A percentile compares a stretch with the other conserved stretches of the same genome.
These are phyloP conservation scores for Coniochaeta sp. DNA, from an alignment of 2,329 filamentous ascomycete genomes.

Conservation along the genomic window DNA sequence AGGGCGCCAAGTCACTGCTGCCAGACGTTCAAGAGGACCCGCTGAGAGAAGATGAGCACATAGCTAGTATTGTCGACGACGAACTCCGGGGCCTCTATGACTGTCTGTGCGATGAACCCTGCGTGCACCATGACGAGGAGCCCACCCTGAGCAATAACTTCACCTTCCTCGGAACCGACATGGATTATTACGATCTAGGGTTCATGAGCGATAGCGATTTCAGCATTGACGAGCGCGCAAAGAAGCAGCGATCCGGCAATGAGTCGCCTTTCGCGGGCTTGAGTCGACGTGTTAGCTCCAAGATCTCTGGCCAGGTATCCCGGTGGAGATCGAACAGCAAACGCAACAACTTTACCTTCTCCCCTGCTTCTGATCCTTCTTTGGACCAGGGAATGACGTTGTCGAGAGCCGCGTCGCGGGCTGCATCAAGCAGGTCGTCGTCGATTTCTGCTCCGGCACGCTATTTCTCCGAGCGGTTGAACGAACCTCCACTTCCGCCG, in stretches of 20 bases:
- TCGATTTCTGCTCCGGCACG: conserved; percentile 61
- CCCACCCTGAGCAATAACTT: conserved; percentile 15
- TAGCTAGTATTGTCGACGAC: conserved; percentile 35
- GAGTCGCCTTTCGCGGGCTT: conserved; percentile 57
- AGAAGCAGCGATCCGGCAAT: conserved; percentile 47
- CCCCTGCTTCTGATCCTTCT: conserved; percentile 73
- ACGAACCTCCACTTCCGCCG: conserved; percentile 48
- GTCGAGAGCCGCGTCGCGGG: conserved; percentile 58
- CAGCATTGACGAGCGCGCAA: conserved; percentile 31
- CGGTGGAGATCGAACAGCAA: conserved; percentile 42
- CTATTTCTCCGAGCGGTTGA: conserved; percentile 31
- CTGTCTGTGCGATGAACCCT: conserved; percentile 56
- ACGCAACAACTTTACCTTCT: conserved; percentile 36
- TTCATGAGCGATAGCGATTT: conserved; percentile 60
- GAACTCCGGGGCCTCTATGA: conserved; percentile 44
- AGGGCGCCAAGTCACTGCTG: conserved; percentile 51
- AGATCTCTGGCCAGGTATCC: conserved; percentile 41
- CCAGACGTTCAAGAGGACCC: conserved; percentile 83
- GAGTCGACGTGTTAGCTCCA: conserved; percentile 57
- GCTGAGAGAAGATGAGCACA: conserved; percentile 52
- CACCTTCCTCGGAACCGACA: conserved; percentile 29
- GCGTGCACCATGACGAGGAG: conserved; percentile 27
- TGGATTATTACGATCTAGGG: conserved; percentile 54
- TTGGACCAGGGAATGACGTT: conserved; percentile 66
- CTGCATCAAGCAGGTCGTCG: conserved; percentile 69